A percentile compares a stretch with the other conserved stretches of the same genome.
Evolutionary conservation across 306 rosid genomes (phyloP).

Genomic region (Casuarina glauca): DNA sequence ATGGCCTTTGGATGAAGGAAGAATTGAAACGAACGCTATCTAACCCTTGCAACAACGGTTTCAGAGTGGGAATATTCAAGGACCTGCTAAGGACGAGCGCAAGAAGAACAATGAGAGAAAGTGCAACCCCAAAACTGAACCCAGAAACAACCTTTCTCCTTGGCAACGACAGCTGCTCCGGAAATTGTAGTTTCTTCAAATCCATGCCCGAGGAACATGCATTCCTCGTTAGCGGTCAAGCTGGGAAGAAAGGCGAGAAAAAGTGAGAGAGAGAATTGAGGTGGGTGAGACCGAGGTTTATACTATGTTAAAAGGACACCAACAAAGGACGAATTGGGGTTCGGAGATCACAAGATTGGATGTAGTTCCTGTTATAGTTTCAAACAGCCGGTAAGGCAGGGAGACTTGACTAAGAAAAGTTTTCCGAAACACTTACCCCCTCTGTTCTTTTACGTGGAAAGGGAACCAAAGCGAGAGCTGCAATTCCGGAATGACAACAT

Average conservation of each 20-base stretch:
- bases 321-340: background rate
- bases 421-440: background rate
- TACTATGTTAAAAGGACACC: background rate
- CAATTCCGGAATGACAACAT: background rate
- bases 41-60: conserved; percentile 44
- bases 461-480: background rate
- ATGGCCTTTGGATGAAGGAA: conserved; percentile 38
- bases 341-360: background rate
- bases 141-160: conserved; percentile 66
- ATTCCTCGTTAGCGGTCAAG: background rate
- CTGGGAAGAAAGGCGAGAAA: background rate
- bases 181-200: conserved; percentile 41
- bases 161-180: conserved; percentile 49
- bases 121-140: conserved; percentile 60
- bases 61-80: conserved; percentile 29
- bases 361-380: background rate
- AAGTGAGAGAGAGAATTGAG: background rate
- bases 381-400: no score
- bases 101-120: conserved; percentile 49
- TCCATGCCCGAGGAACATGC: conserved; percentile 49
- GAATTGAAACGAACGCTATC: conserved; percentile 26
- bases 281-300: background rate
- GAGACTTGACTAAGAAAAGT: no score
- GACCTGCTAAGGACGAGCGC: conserved; percentile 44
- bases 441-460: background rate